Percentiles rank a stretch among this genome's conserved stretches.
phyloP scores from a whole-genome alignment of 768 basidiomycete species.

The Amanita subjunquillea region DNA sequence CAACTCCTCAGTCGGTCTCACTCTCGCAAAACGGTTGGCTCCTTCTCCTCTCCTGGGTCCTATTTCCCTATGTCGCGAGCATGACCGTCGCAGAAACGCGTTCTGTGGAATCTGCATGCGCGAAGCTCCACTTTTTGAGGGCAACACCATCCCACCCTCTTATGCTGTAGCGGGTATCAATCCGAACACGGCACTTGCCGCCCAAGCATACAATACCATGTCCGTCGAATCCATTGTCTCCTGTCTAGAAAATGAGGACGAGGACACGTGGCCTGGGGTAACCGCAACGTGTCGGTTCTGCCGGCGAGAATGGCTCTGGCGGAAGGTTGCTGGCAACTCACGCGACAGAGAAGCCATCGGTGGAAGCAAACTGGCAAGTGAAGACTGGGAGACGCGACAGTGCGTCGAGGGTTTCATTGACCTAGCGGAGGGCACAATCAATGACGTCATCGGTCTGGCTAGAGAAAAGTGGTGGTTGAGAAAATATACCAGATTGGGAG shows the following conservation, averaged over 20 bases:
- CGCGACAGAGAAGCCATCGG: conserved; percentile 50
- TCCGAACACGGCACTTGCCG: conserved; percentile 14
- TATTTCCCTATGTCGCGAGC: conserved; percentile 51
- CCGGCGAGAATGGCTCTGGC: conserved; percentile 57
- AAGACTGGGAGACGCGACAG: conserved; percentile 62
- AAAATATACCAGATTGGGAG: conserved; percentile 50
- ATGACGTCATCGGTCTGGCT: conserved; percentile 48
- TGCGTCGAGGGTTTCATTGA: conserved; percentile 66
- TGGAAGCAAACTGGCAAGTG: conserved; percentile 24
- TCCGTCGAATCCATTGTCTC: conserved; percentile 20
- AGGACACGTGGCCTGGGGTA: conserved; percentile 53
- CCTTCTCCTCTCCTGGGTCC: conserved; percentile 31
- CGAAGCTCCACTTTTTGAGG: conserved; percentile 40
- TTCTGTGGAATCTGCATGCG: conserved; percentile 65
- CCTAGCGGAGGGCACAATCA: conserved; percentile 57
- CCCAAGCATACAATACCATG: conserved; percentile 13
- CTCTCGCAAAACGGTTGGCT: conserved; percentile 34
- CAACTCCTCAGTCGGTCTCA: conserved; percentile 37
- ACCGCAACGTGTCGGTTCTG: conserved; percentile 63
- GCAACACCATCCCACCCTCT: conserved; percentile 7
- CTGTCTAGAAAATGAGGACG: conserved; percentile 64
- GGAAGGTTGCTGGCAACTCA: conserved; percentile 34
- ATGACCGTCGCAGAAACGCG: conserved; percentile 37
- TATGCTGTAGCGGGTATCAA: conserved; percentile 14
- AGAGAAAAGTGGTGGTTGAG: conserved; percentile 67